Base-by-base conservation (phyloP, 495 filamentous ascomycete genomes). In the Penicillium diatomitis region DNA sequence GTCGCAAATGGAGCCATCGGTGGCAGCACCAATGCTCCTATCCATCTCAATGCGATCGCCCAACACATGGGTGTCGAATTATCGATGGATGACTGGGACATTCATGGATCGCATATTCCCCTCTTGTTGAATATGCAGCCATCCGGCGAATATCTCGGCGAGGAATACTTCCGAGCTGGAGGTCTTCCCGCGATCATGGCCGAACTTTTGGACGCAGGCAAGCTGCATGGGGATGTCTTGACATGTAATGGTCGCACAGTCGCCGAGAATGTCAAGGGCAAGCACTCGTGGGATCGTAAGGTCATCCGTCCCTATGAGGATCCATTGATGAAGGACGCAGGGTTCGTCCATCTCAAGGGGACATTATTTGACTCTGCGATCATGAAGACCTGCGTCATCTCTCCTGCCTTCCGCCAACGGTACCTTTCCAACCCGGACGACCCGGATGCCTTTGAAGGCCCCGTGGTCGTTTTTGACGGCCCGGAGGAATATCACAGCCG, bases 381-480 rank as follows among this genome's bases (percentile, higher is more conserved):
- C 49, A 78, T 79, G 75, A 78, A 79, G 55, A 79, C 73, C 1
- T 78, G 70, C 33, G 76, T 77, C 11, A 76, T 79, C 40, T 76
- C 75, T 4, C 54, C 67, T 2, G 66, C 62, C 28, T 78, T 79
- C 55, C 55, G 71, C 38, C 36, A 70, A 38, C 63, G 58, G 11
- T 78, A 75, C 38, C 61, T 78, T 5, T 70, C 72, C 31, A 69
- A 76, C 42, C 72, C 75, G 7, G 57, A 70, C 2, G 75, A 78
- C 39, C 75, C 65, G 1, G 72, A 75, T 38, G 74, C 75, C 3
- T 78, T 80, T 51, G 76, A 78, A 51, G 66, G 70, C 1, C 57
- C 63, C 1, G 73, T 77, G 8, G 69, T 69, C 6, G 72, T 76
- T 2, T 80, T 78, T 46, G 76, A 80, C 32, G 75, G 75, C 5